phyloP scores from a whole-genome alignment of 345 rosid genomes.

The Citrus unshiu region DNA sequence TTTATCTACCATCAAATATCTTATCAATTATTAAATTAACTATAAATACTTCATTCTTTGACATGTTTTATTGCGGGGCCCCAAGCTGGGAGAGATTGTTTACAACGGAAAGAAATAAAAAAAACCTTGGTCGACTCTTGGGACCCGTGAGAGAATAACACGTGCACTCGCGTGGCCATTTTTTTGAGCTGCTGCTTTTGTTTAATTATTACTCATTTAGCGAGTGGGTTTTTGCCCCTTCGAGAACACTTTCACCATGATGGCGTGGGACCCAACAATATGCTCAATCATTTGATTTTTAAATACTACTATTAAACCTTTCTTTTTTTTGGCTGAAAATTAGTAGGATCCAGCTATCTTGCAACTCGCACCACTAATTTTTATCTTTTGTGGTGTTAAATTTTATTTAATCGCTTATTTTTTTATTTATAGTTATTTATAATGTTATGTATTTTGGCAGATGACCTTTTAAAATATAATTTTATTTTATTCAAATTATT shows the following conservation, averaged over 20 bases:
- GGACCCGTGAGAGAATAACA: background rate
- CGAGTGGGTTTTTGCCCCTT: too few species aligned
- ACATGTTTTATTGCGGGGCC: background rate
- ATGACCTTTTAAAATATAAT: too few species aligned
- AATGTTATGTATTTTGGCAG: accelerated
- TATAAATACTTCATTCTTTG: background rate
- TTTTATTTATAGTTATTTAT: too few species aligned
- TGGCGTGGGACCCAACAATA: background rate
- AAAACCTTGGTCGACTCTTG: background rate
- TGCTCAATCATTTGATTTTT: too few species aligned
- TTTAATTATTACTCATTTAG: background rate
- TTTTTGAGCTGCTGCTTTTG: background rate
- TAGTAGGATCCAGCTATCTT: too few species aligned
- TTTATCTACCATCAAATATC: background rate
- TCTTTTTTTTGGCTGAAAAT: too few species aligned
- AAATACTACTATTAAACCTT: too few species aligned
- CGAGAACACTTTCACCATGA: background rate
- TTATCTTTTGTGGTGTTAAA: too few species aligned
- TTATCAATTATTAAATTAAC: background rate
- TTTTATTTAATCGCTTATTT: too few species aligned
- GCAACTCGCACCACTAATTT: too few species aligned
- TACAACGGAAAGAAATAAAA: too few species aligned
- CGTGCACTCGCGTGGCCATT: background rate
- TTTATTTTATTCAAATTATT: too few species aligned
- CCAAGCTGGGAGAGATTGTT: background rate